Evolutionary conservation across 768 basidiomycete genomes (phyloP).

Genomic region (Pholiota microspora): DNA sequence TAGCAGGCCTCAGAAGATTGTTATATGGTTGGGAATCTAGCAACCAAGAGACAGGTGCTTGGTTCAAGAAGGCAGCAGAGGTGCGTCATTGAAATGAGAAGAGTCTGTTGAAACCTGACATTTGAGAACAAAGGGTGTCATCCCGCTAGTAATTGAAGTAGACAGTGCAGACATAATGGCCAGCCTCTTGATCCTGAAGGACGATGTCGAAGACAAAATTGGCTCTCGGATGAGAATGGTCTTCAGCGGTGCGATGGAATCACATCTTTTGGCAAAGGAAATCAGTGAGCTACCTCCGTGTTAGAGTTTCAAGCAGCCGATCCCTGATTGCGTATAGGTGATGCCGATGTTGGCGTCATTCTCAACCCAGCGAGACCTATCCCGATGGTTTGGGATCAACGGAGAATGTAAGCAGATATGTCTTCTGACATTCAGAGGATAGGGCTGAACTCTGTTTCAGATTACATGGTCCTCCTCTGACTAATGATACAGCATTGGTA

Average conservation of each 20-base stretch:
- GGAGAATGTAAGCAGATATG: conserved; percentile 50
- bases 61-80: conserved; percentile 58
- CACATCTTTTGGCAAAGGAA: conserved; percentile 65
- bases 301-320: neutral
- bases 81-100: conserved; percentile 25
- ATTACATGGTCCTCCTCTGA: conserved; percentile 73
- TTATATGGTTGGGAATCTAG: conserved; percentile 51
- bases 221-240: conserved; percentile 61
- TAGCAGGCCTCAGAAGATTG: conserved; percentile 60
- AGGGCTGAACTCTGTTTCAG: conserved; percentile 26
- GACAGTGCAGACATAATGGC: conserved; percentile 75
- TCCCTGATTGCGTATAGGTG: conserved; percentile 29
- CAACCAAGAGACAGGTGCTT: conserved; percentile 47
- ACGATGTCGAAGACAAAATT: conserved; percentile 57
- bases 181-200: conserved; percentile 63
- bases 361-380: conserved; percentile 59
- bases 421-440: neutral
- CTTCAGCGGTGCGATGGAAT: conserved; percentile 61
- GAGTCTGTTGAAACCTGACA: neutral
- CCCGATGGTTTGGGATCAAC: conserved; percentile 72
- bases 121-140: conserved; percentile 42
- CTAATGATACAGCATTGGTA: conserved; percentile 58
- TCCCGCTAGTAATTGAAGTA: conserved; percentile 68
- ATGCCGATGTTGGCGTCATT: conserved; percentile 48
- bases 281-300: conserved; percentile 39